These are phyloP conservation scores for Alloteropsis angusta DNA, from an alignment of 202 grass and related monocot genomes.

Conservation along the genomic window DNA sequence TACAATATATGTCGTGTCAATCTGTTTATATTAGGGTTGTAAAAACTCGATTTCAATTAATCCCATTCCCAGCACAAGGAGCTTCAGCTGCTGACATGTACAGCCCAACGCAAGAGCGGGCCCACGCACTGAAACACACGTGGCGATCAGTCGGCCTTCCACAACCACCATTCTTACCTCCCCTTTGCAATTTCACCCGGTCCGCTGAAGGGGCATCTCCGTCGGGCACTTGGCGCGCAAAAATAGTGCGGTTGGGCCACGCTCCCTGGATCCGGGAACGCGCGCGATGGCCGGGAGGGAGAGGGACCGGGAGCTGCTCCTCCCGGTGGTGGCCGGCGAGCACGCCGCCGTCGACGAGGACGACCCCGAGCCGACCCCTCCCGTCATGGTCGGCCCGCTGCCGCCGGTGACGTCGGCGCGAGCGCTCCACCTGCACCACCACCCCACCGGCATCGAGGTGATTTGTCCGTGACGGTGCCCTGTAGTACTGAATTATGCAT, in stretches of 20 bases:
- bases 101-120: not conserved
- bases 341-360: not conserved
- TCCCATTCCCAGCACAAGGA: too few relatives aligned
- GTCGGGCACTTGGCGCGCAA: not conserved
- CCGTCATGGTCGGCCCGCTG: not conserved
- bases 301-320: conserved; percentile 32
- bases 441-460: conserved; percentile 29
- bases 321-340: conserved; percentile 22
- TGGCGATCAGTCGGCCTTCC: not conserved
- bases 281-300: conserved; percentile 18
- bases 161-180: not conserved
- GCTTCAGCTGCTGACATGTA: not conserved
- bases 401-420: not conserved
- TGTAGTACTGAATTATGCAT: not conserved
- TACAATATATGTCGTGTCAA: too few relatives aligned
- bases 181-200: not conserved
- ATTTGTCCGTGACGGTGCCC: not conserved
- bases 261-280: not conserved
- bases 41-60: too few relatives aligned
- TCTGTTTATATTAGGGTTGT: too few relatives aligned
- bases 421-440: conserved; percentile 7
- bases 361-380: not conserved
- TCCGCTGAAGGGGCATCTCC: not conserved
- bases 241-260: conserved; percentile 4
- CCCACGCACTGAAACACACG: not conserved